phyloP scores from a whole-genome alignment of 176 grass and related monocot species.

The Hordeum marinum region DNA sequence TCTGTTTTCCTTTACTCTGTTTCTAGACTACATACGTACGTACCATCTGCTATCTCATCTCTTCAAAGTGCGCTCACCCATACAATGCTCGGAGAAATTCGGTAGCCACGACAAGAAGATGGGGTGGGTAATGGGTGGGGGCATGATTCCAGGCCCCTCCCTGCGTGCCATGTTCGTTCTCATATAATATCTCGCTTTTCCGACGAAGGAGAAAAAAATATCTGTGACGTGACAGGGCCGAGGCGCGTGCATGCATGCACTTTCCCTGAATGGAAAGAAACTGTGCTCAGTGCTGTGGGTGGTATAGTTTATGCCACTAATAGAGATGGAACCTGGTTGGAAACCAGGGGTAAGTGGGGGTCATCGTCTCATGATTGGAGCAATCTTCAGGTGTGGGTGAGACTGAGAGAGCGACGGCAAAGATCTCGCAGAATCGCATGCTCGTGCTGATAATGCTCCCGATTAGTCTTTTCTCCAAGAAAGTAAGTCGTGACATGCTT shows the following conservation, averaged over 20 bases:
- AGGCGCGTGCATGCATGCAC: not conserved
- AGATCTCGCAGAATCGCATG: not conserved
- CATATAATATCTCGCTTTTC: not conserved
- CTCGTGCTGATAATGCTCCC: not conserved
- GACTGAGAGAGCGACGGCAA: conserved; percentile 1
- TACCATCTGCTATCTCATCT: conserved; percentile 8
- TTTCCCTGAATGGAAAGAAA: conserved; percentile 16
- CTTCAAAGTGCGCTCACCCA: conserved; percentile 5
- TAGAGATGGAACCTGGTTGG: not conserved
- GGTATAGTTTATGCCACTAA: not conserved
- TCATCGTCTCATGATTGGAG: conserved; percentile 8
- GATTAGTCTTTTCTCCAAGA: not conserved
- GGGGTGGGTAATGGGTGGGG: too few species aligned
- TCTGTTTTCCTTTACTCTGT: not conserved
- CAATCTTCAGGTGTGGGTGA: conserved; percentile 14
- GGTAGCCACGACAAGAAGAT: not conserved
- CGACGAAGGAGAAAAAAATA: not conserved
- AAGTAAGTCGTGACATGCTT: not conserved
- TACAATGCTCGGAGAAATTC: conserved; percentile 33
- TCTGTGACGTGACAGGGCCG: not conserved
- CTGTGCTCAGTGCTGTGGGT: not conserved
- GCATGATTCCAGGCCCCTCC: conserved; percentile 21
- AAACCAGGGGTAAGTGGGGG: not conserved
- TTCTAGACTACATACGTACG: not conserved
- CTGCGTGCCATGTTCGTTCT: not conserved